Evolutionary conservation across 495 filamentous ascomycete species (phyloP), one percentile per base, ranked within the genome.

Genomic region (Daldinia concentrica): DNA sequence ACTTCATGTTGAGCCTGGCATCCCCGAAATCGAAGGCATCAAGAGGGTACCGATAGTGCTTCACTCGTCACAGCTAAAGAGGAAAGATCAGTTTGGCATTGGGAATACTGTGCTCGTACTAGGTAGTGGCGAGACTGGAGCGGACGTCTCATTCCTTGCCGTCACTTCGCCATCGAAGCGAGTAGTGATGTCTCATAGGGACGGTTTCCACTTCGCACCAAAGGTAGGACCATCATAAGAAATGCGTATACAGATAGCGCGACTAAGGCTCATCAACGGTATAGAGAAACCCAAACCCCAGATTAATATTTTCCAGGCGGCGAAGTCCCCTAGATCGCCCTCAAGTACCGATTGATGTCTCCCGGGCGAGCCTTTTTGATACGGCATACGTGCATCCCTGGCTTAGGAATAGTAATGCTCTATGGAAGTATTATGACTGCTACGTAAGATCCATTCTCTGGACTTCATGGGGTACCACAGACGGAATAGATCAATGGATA

Each of bases 301-400:
- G 34, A 41, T 45, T 74, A 14, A 41, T 64, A 57, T 66, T 74
- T 24, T 37, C 60, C 5, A 63, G 63, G 34, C 62, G 55, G 9
- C 52, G 54, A 48, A 67, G 19, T 22, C 55, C 68, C n/a, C 36
- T 68, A 5, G 72, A 64, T 59, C 68, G 67, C 39, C 79, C 74
- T 55, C 82, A 82, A 26, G 76, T 83, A 1, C 83, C 82, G 0
- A 71, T 82, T 1, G 82, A 85, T 65, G 79, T 77, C 11, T 74
- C 77, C 22, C 78, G 80, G 26, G 81, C 81, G 8, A 80, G 77
- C 51, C 69, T 85, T n/a, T 84, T 85, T 63, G 83, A 85, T 63
- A 83, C 82, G 0, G 75, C 82, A 5, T 85, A 85, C 59, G 81
- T 85, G 12, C 83, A 85, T 58, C 82, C 78, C 6, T 70, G 79